Percentiles rank a stretch among this genome's conserved stretches.
Conservation (phyloP, 192 early-diverging fungal species). For the Tieghemiomyces parasiticus region DNA sequence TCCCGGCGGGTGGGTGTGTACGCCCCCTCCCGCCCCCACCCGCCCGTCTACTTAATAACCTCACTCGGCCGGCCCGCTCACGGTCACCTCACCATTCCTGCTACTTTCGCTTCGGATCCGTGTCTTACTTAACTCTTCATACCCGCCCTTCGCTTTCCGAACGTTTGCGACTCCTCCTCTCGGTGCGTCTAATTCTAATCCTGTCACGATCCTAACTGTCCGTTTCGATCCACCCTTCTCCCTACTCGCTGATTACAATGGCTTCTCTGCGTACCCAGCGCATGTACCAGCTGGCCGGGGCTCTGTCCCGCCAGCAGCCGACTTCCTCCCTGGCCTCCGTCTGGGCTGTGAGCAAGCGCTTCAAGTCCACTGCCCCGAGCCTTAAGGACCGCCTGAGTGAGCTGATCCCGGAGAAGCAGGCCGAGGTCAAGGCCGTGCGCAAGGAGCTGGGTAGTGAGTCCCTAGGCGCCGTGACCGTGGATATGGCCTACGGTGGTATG, state of each 20-base stretch:
- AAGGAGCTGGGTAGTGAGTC: constrained; percentile 79
- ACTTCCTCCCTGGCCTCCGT: constrained; percentile 16
- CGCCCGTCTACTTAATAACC: too few relatives aligned
- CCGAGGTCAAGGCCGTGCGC: constrained; percentile 89
- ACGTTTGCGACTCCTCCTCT: too few relatives aligned
- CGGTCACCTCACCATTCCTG: too few relatives aligned
- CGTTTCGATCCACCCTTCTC: not conserved
- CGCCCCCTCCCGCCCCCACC: too few relatives aligned
- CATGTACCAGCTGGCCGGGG: not conserved
- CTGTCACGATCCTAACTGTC: not conserved
- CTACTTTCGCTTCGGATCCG: too few relatives aligned
- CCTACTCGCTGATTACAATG: not conserved
- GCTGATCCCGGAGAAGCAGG: constrained; percentile 89
- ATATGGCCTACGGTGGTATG: constrained; percentile 98
- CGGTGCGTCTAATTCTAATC: not conserved
- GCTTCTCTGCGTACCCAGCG: constrained; percentile 3
- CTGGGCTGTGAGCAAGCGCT: constrained; percentile 27
- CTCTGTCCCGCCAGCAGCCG: not conserved
- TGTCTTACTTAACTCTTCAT: too few relatives aligned
- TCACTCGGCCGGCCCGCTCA: too few relatives aligned
- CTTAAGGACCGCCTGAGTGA: constrained; percentile 89
- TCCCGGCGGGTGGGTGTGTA: too few relatives aligned
- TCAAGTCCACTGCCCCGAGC: constrained; percentile 47
- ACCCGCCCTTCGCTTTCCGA: too few relatives aligned
- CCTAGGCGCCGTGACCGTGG: constrained; percentile 89